Base-by-base conservation (phyloP, 2,329 filamentous ascomycete genomes). In the Fusarium algeriense region DNA sequence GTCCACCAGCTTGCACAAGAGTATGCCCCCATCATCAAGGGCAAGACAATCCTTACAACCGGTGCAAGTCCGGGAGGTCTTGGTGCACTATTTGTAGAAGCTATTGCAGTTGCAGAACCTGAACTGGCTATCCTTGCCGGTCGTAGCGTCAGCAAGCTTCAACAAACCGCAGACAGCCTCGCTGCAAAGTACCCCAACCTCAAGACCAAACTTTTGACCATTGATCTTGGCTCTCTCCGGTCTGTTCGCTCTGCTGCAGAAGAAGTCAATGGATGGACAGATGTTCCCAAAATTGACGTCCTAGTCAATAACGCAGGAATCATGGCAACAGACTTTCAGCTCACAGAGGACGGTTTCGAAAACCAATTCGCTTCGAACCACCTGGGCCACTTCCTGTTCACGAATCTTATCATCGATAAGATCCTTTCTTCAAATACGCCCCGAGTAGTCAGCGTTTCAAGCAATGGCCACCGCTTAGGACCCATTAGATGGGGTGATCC, bases 291-390 rank as follows among this genome's bases (percentile, higher is more conserved):
- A 2, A 62, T 67, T 1, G 63, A 67, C 11, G 43, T 67, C 1
- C 13, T 67, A 20, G 49, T 67, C 3, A 67, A 67, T 0, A 67
- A 67, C 9, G 64, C 64, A 0, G 64, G 55, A 0, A 62, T 67
- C 1, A 67, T 67, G 64, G 64, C 63, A 0, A 67, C 64, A 1
- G 63, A 67, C 4, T 67, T 67, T 3, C 41, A 28, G 7, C 63
- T 67, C 0, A 62, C 64, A 9, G 43, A 67, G 2, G 56, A 67
- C 3, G 64, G 64, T 0, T 67, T 67, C 9, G 64, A 67, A 35
- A 50, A 7, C 1, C 63, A 67, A 23, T 41, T 67, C 5, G 63
- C 48, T 6, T 67, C 63, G 11, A 67, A 67, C 9, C 63, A 67
- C 13, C 45, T 67, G 0, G 63, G 64, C 0, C 64, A 67, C 49